phyloP scores from a whole-genome alignment of 2,329 filamentous ascomycete species.

The Aspergillus jensenii region DNA sequence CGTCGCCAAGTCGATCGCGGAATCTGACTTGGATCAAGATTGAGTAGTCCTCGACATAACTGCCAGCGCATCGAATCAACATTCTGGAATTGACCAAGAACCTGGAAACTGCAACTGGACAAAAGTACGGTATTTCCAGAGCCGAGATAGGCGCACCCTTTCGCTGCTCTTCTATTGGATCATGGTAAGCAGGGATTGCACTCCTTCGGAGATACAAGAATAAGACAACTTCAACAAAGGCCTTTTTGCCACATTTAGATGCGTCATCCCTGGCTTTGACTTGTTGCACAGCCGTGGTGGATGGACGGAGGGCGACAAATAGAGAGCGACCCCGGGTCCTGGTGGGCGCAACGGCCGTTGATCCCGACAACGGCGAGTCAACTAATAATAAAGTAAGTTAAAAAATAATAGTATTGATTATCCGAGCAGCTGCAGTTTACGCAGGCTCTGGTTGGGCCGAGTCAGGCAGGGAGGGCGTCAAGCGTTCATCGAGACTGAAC shows the following conservation, averaged over 20 bases:
- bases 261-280: background rate
- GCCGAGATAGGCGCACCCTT: background rate
- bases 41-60: too few species aligned
- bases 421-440: background rate
- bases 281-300: background rate
- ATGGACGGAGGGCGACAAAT: background rate
- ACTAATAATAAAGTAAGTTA: background rate
- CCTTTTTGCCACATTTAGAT: background rate
- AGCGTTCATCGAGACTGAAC: background rate
- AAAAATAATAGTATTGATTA: background rate
- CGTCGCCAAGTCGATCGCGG: too few species aligned
- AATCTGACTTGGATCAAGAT: too few species aligned
- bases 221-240: background rate
- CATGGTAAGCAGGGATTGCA: background rate
- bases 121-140: background rate
- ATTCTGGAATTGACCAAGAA: too few species aligned
- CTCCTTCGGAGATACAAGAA: background rate
- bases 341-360: background rate
- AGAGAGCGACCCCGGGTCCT: too few species aligned
- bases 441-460: background rate
- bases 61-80: too few species aligned
- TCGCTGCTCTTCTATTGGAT: background rate
- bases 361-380: background rate
- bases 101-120: background rate
- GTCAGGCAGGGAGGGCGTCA: constrained; percentile 1